These are phyloP conservation scores for Kondoa subrosea DNA, from an alignment of 768 basidiomycete species.

Conservation along the genomic window DNA sequence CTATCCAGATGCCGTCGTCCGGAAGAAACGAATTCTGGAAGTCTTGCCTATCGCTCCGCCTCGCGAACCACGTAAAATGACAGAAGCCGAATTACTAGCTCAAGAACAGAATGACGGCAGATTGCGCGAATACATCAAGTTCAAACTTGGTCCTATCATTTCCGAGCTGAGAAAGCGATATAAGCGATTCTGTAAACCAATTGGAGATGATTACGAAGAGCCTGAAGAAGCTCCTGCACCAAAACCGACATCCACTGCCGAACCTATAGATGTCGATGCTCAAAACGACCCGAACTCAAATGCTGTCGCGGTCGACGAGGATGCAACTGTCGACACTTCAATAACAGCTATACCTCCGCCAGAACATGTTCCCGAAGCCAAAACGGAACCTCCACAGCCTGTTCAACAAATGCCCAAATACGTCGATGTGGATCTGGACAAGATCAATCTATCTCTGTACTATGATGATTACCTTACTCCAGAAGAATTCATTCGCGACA, in stretches of 20 bases:
- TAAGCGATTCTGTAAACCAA: constrained; percentile 69
- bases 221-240: background rate
- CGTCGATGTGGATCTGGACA: constrained; percentile 79
- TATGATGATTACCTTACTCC: constrained; percentile 72
- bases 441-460: constrained; percentile 70
- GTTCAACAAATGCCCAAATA: constrained; percentile 32
- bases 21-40: constrained; percentile 69
- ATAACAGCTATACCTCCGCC: background rate
- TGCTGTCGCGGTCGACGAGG: background rate
- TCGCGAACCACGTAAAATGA: constrained; percentile 63
- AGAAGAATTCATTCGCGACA: constrained; percentile 61
- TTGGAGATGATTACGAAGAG: constrained; percentile 28
- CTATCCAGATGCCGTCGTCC: constrained; percentile 73
- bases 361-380: background rate
- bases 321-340: background rate
- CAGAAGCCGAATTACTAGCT: constrained; percentile 58
- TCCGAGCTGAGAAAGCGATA: constrained; percentile 80
- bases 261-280: constrained; percentile 7
- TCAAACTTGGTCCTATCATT: constrained; percentile 75
- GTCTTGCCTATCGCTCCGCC: constrained; percentile 77
- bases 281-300: background rate
- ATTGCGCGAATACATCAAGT: constrained; percentile 63
- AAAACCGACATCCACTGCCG: background rate
- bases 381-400: background rate
- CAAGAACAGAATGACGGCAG: constrained; percentile 69